A percentile compares a stretch with the other conserved stretches of the same genome.
These are phyloP conservation scores for Phytopythium mirpurense DNA, from an alignment of 352 stramenopile species.

Conservation along the genomic window DNA sequence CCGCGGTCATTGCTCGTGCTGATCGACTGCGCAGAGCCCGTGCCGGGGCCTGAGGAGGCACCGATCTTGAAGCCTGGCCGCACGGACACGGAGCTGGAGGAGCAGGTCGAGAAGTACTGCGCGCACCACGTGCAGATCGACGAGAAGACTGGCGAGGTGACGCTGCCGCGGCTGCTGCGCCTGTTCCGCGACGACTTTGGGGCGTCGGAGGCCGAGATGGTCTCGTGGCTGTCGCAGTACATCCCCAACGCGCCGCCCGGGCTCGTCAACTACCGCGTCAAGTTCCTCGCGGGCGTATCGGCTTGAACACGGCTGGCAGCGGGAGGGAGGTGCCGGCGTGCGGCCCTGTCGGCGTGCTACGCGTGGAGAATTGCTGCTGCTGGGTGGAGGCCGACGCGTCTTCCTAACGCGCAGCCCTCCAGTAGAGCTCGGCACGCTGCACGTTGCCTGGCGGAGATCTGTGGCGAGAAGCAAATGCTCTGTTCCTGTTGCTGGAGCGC, in stretches of 20 bases:
- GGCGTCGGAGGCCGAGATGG: slow-evolving; percentile 77
- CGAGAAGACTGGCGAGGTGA: slow-evolving; percentile 43
- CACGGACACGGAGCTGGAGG: slow-evolving; percentile 82
- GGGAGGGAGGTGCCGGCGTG: no score
- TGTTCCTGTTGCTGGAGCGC: no score
- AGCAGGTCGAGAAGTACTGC: slow-evolving; percentile 79
- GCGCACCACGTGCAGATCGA: slow-evolving; percentile 58
- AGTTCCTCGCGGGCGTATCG: slow-evolving; percentile 65
- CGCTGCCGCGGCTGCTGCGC: slow-evolving; percentile 70
- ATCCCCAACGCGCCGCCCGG: slow-evolving; percentile 67
- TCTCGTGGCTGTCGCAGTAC: slow-evolving; percentile 84
- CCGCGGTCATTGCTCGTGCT: slow-evolving; percentile 77
- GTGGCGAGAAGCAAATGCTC: no score
- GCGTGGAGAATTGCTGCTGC: no score
- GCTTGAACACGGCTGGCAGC: slow-evolving; percentile 30
- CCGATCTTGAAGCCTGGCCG: slow-evolving; percentile 75
- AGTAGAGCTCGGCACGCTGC: no score
- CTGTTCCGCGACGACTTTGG: slow-evolving; percentile 87
- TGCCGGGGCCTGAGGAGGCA: slow-evolving; percentile 56
- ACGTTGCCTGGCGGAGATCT: no score
- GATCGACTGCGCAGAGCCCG: slow-evolving; percentile 64
- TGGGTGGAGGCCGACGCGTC: no score
- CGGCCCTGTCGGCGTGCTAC: not conserved
- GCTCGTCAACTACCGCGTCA: slow-evolving; percentile 74
- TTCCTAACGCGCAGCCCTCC: no score